A percentile compares a stretch with the other conserved stretches of the same genome.
phyloP scores from a whole-genome alignment of 192 early-diverging fungal genomes.

The Coemansia biformis region DNA sequence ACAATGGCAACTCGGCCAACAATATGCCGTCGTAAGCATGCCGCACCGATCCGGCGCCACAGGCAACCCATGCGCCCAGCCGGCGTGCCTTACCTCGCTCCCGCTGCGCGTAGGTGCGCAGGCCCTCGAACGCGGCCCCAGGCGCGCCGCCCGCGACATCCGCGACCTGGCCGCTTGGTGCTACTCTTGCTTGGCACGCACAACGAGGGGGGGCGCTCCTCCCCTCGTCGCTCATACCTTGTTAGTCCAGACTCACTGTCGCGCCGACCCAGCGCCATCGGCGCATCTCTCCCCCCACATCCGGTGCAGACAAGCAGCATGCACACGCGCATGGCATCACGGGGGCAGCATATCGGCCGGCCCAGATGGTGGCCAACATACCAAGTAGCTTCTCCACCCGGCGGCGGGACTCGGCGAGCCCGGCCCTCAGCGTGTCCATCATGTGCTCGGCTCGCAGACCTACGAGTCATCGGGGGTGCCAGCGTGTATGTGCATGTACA shows the following conservation, averaged over 20 bases:
- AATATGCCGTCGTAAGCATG: too few species aligned
- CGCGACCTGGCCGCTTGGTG: background rate
- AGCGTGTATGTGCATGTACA: background rate
- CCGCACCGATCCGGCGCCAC: background rate
- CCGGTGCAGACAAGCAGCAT: too few species aligned
- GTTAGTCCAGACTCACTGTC: background rate
- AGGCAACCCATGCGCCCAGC: too few species aligned
- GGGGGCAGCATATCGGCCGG: too few species aligned
- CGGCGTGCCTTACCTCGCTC: constrained; percentile 9
- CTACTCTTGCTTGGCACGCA: background rate
- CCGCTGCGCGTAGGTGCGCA: constrained; percentile 3
- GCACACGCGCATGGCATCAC: too few species aligned
- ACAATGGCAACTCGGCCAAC: too few species aligned
- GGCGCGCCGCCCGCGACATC: background rate
- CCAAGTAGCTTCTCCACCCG: constrained; percentile 1
- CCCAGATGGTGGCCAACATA: constrained; percentile 1
- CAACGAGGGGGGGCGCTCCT: background rate
- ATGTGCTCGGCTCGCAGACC: constrained; percentile 19
- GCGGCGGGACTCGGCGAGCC: constrained; percentile 1
- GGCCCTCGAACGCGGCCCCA: background rate
- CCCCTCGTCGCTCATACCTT: background rate
- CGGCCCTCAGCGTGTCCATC: constrained; percentile 5
- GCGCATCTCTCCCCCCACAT: too few species aligned
- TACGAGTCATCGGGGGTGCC: constrained; percentile 1
- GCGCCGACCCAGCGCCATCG: too few species aligned